Percentiles rank a stretch among this genome's conserved stretches.
Conservation (phyloP, 192 early-diverging fungal species). For the Phlyctochytrium planicorne region DNA sequence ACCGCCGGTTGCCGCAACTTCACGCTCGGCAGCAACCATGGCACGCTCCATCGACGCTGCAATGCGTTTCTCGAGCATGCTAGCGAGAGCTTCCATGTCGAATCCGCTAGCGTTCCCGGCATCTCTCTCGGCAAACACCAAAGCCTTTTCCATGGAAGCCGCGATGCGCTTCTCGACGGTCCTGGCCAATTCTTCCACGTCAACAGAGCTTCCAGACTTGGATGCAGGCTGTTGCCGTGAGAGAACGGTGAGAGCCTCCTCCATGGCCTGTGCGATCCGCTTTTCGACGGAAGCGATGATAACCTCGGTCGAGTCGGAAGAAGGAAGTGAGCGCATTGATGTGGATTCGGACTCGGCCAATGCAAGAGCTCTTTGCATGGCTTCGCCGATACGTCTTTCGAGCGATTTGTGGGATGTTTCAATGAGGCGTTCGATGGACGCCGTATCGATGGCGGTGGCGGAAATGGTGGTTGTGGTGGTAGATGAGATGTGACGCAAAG, state of each 20-base stretch:
- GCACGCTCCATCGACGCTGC: background rate
- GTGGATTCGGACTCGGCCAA: no score
- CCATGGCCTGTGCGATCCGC: background rate
- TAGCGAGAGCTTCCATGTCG: background rate
- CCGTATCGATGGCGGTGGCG: no score
- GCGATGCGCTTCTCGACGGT: background rate
- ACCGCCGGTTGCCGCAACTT: background rate
- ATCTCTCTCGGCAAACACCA: background rate
- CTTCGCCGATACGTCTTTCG: no score
- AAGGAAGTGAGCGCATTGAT: no score
- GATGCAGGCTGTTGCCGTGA: no score
- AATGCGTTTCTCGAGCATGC: background rate
- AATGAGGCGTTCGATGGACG: no score
- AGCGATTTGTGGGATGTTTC: no score
- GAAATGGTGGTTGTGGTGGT: no score
- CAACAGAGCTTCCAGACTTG: no score
- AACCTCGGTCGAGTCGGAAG: no score
- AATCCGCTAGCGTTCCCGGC: background rate
- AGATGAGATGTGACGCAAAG: no score
- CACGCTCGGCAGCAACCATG: background rate
- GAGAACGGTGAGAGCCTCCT: background rate
- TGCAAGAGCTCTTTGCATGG: no score
- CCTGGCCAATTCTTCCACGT: background rate
- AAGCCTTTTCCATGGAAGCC: background rate
- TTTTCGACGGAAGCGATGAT: background rate